Base-by-base conservation (phyloP, 176 grass and related monocot species). In the Avena insularis region DNA sequence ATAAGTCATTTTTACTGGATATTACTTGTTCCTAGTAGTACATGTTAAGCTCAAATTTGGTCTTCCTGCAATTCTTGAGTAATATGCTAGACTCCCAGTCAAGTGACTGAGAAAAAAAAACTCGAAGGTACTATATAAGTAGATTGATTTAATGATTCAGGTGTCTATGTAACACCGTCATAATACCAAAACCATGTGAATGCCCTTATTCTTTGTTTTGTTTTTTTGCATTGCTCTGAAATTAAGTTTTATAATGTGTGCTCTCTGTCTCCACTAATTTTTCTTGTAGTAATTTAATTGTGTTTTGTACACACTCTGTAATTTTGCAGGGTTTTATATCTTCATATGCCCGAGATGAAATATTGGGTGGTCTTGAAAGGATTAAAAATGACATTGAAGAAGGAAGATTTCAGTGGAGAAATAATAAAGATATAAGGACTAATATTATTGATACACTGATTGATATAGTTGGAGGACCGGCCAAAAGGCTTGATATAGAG, bases 361-460 rank as follows among this genome's bases (percentile, higher is more conserved):
- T 71, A 71, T 23, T 71, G 5, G n/a, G 14, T 71, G 65, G 80
- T 14, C 80, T 82, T 82, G 31, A 82, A 82, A 71, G 29, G 48
- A 82, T 82, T 71, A 33, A 82, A 82, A 70, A 71, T 5, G 10
- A 56, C 27, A 82, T 82, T 82, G 80, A 12, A 71, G 64, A 71
- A 40, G 50, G 49, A 56, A 82, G 19, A 70, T 82, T 82, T 55
- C 6, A 71, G 47, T 82, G 80, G 80, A 82, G 25, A 36, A 4
- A 82, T 40, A 71, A 55, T 21, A 49, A 56, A 38, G 80, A 82
- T 82, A 1, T 70, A 57, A 31, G 48, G 64, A 82, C 48, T 71
- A 43, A 71, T 82, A 82, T 82, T 82, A 70, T 71, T 8, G 65
- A 71, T 38, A 67, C 64, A 19, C 49, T 82, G 0, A 70, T 82